Evolutionary conservation across 129 eudicot genomes (phyloP).

Genomic region (Centaurea solstitialis): DNA sequence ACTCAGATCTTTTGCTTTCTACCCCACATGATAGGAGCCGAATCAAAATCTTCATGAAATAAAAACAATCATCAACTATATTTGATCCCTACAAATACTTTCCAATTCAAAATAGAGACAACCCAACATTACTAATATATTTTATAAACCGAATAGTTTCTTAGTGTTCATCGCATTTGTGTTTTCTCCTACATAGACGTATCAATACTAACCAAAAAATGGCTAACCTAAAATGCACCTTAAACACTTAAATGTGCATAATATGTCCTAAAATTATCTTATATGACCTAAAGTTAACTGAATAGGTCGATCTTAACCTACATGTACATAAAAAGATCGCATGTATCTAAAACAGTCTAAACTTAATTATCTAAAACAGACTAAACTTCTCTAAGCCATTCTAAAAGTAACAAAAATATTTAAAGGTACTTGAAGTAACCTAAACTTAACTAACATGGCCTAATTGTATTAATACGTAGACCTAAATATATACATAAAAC

Average conservation of each 20-base stretch:
- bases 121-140: too few species aligned
- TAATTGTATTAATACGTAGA: not conserved
- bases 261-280: not conserved
- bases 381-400: not conserved
- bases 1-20: too few species aligned
- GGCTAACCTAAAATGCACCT: not conserved
- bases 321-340: not conserved
- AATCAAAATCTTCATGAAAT: too few species aligned
- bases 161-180: too few species aligned
- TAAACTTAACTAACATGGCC: not conserved
- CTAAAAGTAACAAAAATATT: not conserved
- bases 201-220: not conserved
- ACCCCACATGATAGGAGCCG: too few species aligned
- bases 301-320: not conserved
- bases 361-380: not conserved
- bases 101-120: too few species aligned
- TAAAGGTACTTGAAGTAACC: not conserved
- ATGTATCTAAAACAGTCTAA: not conserved
- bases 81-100: too few species aligned
- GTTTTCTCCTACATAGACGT: not conserved
- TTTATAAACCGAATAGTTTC: too few species aligned
- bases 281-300: not conserved
- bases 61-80: too few species aligned
- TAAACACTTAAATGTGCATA: not conserved
- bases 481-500: too few species aligned